Conservation (phyloP, 2,329 filamentous ascomycete species). For the Fusarium anthophilum region DNA sequence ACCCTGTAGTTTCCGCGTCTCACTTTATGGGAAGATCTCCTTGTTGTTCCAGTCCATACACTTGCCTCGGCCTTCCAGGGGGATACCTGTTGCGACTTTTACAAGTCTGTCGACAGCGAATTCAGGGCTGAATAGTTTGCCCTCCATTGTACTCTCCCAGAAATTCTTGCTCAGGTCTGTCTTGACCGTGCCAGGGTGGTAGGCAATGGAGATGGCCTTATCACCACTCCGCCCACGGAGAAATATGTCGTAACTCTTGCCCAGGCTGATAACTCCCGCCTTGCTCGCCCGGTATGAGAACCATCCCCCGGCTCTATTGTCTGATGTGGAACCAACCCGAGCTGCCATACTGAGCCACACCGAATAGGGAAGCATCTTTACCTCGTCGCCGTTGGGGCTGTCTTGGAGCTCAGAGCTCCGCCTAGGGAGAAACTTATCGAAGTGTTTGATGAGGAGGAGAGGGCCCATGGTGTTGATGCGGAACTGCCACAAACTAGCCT, state of each 20-base stretch:
- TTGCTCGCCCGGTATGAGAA: slow-evolving; percentile 84
- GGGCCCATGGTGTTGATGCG: slow-evolving; percentile 78
- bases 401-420: slow-evolving; percentile 56
- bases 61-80: slow-evolving; percentile 63
- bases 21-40: slow-evolving; percentile 51
- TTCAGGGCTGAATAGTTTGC: slow-evolving; percentile 72
- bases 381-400: slow-evolving; percentile 21
- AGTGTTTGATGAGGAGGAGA: slow-evolving; percentile 80
- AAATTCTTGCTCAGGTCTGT: slow-evolving; percentile 78
- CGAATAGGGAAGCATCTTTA: slow-evolving; percentile 60
- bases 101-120: slow-evolving; percentile 73
- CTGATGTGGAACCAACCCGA: slow-evolving; percentile 76
- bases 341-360: slow-evolving; percentile 81
- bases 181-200: slow-evolving; percentile 85
- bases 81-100: slow-evolving; percentile 63
- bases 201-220: slow-evolving; percentile 72
- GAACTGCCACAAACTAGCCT: slow-evolving; percentile 72
- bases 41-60: slow-evolving; percentile 77
- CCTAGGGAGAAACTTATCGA: slow-evolving; percentile 73
- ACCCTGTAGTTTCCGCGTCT: background rate
- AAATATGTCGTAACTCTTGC: slow-evolving; percentile 76
- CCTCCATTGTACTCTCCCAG: slow-evolving; percentile 70
- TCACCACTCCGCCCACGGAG: slow-evolving; percentile 65
- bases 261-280: slow-evolving; percentile 75
- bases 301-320: slow-evolving; percentile 82